These are phyloP conservation scores for Cladosporium sphaerospermum DNA, from an alignment of 2,329 filamentous ascomycete genomes.

Conservation along the genomic window DNA sequence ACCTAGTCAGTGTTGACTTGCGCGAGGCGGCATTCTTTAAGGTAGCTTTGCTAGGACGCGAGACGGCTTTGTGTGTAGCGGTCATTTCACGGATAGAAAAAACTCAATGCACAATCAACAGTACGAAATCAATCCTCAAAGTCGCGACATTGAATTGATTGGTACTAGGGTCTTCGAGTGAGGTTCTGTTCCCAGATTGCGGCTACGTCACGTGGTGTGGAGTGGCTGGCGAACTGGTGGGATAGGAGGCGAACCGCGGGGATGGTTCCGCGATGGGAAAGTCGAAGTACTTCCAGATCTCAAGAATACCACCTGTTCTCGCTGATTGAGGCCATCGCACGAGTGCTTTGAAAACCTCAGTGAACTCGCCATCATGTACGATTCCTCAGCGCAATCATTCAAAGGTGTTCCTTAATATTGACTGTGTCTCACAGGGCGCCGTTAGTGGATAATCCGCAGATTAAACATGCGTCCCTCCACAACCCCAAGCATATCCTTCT, in stretches of 20 bases:
- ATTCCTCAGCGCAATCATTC: neutral
- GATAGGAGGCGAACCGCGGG: neutral
- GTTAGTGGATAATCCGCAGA: constrained; percentile 88
- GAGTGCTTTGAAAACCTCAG: neutral
- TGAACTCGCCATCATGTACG: constrained; percentile 9
- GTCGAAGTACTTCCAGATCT: neutral
- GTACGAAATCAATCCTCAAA: too few species aligned
- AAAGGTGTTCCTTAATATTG: neutral
- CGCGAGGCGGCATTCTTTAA: too few species aligned
- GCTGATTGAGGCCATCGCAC: neutral
- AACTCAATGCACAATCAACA: too few species aligned
- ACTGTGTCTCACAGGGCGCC: constrained; percentile 46
- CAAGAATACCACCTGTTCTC: constrained; percentile 2
- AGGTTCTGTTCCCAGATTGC: too few species aligned
- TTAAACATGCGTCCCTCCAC: constrained; percentile 79
- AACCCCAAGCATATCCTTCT: constrained; percentile 75
- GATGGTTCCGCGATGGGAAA: neutral
- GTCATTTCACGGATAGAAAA: too few species aligned
- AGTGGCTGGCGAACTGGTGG: too few species aligned
- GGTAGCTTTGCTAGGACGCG: too few species aligned
- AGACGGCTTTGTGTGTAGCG: too few species aligned
- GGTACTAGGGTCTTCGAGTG: too few species aligned
- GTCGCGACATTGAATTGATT: too few species aligned
- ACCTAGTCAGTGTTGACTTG: too few species aligned
- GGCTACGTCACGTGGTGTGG: too few species aligned